These are phyloP conservation scores for Jatropha multifida DNA, from an alignment of 441 rosid species.

Conservation along the genomic window DNA sequence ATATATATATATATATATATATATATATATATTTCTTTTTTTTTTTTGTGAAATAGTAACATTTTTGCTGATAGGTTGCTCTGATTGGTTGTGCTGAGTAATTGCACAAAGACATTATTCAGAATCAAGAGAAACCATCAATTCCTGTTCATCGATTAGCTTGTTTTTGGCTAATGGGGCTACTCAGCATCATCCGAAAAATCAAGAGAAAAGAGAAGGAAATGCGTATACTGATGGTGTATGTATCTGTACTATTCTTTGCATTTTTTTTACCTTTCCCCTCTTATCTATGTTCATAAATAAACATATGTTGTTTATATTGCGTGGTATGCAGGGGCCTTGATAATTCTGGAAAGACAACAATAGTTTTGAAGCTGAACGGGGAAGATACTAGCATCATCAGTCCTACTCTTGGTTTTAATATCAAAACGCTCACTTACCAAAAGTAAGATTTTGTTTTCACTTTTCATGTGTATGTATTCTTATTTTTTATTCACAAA, in stretches of 20 bases:
- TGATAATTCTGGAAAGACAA: slow-evolving; percentile 95
- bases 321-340: slow-evolving; percentile 39
- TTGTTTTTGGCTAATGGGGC: slow-evolving; percentile 47
- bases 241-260: slow-evolving; percentile 26
- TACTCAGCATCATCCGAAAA: slow-evolving; percentile 83
- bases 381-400: slow-evolving; percentile 93
- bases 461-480: background rate
- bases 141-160: background rate
- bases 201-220: slow-evolving; percentile 96
- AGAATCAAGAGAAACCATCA: background rate
- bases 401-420: slow-evolving; percentile 95
- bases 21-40: too few species aligned
- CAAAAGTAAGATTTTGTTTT: background rate
- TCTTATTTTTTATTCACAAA: too few species aligned
- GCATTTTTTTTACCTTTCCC: background rate
- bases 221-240: slow-evolving; percentile 99
- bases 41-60: background rate
- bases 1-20: too few species aligned
- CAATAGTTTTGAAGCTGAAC: slow-evolving; percentile 85
- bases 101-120: background rate
- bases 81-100: background rate
- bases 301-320: background rate
- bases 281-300: background rate
- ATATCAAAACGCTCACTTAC: slow-evolving; percentile 75
- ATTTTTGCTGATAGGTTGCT: background rate